phyloP scores from a whole-genome alignment of 495 filamentous ascomycete species.

The Trypethelium eluteriae region DNA sequence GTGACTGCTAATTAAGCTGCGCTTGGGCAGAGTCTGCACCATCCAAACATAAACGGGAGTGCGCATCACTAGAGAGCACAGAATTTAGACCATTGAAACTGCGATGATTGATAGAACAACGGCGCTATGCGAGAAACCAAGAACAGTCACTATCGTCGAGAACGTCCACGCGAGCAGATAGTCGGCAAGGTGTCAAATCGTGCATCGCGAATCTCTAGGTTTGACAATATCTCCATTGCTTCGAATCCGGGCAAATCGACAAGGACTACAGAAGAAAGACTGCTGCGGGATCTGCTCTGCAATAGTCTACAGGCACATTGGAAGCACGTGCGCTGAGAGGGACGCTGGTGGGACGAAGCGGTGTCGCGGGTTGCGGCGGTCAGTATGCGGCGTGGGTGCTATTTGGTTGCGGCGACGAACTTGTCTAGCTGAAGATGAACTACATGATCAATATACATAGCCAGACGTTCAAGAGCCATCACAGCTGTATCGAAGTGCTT shows the following conservation, averaged over 20 bases:
- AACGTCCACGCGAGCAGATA: not conserved
- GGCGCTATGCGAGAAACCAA: not conserved
- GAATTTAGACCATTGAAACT: not conserved
- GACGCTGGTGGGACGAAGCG: not conserved
- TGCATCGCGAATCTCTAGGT: not conserved
- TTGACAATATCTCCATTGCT: not conserved
- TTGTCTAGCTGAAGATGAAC: too few species aligned
- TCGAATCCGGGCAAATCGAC: not conserved
- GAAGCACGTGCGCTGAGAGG: not conserved
- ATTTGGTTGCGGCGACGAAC: too few species aligned
- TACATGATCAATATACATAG: too few species aligned
- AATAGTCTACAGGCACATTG: not conserved
- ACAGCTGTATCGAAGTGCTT: too few species aligned
- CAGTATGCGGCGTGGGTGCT: not conserved
- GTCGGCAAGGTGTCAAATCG: not conserved
- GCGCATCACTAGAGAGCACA: not conserved
- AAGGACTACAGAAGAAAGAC: not conserved
- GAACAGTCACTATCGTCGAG: not conserved
- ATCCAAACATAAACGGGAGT: not conserved
- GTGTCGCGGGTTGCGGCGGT: not conserved
- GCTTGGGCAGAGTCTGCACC: not conserved
- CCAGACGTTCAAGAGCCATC: too few species aligned
- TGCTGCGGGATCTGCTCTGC: not conserved
- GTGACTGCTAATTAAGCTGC: not conserved
- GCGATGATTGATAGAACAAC: not conserved